phyloP scores from a whole-genome alignment of 2,329 filamentous ascomycete genomes.

The Fusarium napiforme region DNA sequence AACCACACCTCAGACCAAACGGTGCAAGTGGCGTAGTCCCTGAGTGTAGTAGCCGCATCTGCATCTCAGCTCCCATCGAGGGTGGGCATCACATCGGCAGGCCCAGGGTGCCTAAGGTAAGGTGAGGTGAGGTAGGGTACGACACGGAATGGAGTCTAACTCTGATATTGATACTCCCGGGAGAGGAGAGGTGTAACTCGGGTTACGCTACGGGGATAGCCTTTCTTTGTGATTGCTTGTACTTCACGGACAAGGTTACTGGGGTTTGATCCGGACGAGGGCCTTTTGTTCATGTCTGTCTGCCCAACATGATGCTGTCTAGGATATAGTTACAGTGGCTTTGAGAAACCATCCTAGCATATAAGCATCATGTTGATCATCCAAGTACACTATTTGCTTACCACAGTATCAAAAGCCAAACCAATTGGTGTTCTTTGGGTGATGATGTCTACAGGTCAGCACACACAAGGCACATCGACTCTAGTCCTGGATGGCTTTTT shows the following conservation, averaged over 20 bases:
- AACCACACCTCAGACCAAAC: constrained; percentile 17
- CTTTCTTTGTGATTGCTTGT: constrained; percentile 4
- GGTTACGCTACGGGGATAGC: constrained; percentile 11
- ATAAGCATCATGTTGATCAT: background rate
- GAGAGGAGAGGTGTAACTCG: constrained; percentile 15
- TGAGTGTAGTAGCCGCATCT: constrained; percentile 19
- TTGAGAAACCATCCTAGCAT: background rate
- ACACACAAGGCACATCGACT: background rate
- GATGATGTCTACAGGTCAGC: background rate
- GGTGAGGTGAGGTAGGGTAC: background rate
- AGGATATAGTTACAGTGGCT: background rate
- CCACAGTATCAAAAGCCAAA: background rate
- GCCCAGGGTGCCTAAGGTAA: background rate
- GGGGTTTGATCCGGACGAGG: constrained; percentile 1
- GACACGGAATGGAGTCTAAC: constrained; percentile 2
- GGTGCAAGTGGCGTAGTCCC: constrained; percentile 20
- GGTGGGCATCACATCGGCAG: constrained; percentile 7
- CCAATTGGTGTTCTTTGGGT: background rate
- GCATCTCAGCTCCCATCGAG: background rate
- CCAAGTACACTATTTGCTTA: background rate
- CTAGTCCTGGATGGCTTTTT: background rate
- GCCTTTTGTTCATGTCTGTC: constrained; percentile 20
- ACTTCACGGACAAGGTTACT: constrained; percentile 21
- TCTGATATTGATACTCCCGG: constrained; percentile 14
- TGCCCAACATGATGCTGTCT: constrained; percentile 24